Evolutionary conservation across 2,329 filamentous ascomycete species (phyloP).

Genomic region (Cryphonectria radicalis): DNA sequence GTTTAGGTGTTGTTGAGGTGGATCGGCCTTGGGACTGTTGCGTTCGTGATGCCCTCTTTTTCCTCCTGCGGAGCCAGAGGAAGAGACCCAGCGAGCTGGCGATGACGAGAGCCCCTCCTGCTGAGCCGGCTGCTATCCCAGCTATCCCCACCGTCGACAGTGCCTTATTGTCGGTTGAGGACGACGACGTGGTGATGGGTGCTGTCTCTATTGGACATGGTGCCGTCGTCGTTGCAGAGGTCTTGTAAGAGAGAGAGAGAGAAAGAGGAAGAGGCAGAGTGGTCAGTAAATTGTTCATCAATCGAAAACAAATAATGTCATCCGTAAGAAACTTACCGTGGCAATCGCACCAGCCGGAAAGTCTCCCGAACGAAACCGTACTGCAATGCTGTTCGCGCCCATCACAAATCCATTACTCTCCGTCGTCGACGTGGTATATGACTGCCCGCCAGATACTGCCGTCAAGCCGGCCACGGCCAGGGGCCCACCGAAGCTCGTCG

Average conservation of each 20-base stretch:
- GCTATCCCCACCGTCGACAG: slow-evolving; percentile 32
- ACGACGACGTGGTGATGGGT: slow-evolving; percentile 1
- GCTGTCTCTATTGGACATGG: neutral
- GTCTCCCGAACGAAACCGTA: slow-evolving; percentile 23
- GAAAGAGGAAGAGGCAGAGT: neutral
- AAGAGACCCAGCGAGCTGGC: slow-evolving; percentile 30
- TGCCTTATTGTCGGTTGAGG: slow-evolving; percentile 15
- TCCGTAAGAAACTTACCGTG: slow-evolving; percentile 14
- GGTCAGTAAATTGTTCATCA: neutral
- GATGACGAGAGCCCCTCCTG: slow-evolving; percentile 31
- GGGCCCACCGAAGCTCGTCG: slow-evolving; percentile 31
- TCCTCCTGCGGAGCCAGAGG: slow-evolving; percentile 33
- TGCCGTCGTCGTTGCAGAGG: slow-evolving; percentile 22
- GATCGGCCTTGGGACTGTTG: neutral
- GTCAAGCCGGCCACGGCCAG: slow-evolving; percentile 31
- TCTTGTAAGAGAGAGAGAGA: neutral
- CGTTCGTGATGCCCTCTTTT: slow-evolving; percentile 13
- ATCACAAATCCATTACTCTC: slow-evolving; percentile 17
- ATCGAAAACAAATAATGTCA: neutral
- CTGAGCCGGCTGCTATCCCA: slow-evolving; percentile 36
- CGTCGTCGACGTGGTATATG: slow-evolving; percentile 10
- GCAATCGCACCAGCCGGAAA: slow-evolving; percentile 23
- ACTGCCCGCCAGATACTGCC: slow-evolving; percentile 31
- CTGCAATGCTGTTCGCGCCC: slow-evolving; percentile 23
- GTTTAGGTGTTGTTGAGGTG: slow-evolving; percentile 15